Percentiles rank a stretch among this genome's conserved stretches.
Conservation (phyloP, 768 basidiomycete species). For the Amylocystis lapponica region DNA sequence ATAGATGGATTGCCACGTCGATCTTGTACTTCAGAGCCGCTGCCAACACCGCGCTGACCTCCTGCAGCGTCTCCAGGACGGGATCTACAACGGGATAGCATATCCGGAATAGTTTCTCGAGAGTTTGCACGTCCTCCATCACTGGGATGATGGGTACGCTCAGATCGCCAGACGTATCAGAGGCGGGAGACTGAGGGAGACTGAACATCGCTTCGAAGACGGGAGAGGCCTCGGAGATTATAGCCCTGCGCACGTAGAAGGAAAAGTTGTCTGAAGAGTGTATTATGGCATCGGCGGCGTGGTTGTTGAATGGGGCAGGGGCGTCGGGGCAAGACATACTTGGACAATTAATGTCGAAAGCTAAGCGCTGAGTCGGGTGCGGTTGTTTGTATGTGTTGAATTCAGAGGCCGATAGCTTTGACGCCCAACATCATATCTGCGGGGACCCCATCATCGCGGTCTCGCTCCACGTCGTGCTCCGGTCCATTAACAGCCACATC, state of each 20-base stretch:
- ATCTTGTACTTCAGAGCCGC: slow-evolving; percentile 22
- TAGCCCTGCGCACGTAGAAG: slow-evolving; percentile 47
- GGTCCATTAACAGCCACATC: too few relatives aligned
- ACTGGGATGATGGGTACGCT: slow-evolving; percentile 7
- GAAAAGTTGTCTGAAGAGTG: slow-evolving; percentile 45
- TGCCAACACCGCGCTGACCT: slow-evolving; percentile 7
- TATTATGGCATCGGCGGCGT: slow-evolving; percentile 40
- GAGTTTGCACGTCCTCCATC: slow-evolving; percentile 14
- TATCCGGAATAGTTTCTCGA: slow-evolving; percentile 23
- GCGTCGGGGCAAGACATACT: too few relatives aligned
- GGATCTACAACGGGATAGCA: slow-evolving; percentile 30
- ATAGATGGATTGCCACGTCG: too few relatives aligned
- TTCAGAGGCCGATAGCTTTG: too few relatives aligned
- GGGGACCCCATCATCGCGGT: too few relatives aligned
- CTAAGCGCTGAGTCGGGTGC: too few relatives aligned
- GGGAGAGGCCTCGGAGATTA: slow-evolving; percentile 49
- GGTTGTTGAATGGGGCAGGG: slow-evolving; percentile 15
- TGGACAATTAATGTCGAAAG: too few relatives aligned
- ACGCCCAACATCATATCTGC: too few relatives aligned
- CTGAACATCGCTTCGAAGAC: slow-evolving; percentile 52
- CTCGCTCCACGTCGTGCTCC: too few relatives aligned
- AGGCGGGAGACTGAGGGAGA: slow-evolving; percentile 39
- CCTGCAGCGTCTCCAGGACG: neutral
- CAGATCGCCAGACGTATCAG: too few relatives aligned
- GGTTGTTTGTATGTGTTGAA: too few relatives aligned